phyloP scores from a whole-genome alignment of 2,329 filamentous ascomycete species.

The Sclerotinia trifoliorum region DNA sequence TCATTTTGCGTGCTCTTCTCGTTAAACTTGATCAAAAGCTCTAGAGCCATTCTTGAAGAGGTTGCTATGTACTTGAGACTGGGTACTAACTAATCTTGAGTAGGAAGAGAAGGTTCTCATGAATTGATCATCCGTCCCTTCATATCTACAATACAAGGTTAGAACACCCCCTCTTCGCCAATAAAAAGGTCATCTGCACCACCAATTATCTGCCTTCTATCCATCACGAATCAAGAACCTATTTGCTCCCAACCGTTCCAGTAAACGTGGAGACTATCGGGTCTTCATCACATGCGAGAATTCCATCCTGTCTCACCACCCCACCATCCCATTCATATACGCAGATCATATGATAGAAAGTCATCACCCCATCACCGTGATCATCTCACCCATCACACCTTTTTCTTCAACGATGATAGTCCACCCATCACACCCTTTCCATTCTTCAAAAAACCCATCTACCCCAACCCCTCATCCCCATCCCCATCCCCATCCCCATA shows the following conservation, averaged over 20 bases:
- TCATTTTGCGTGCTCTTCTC: not conserved
- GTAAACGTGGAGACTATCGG: not conserved
- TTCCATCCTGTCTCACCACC: constrained; percentile 19
- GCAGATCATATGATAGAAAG: constrained; percentile 19
- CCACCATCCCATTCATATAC: constrained; percentile 12
- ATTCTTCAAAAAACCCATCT: not conserved
- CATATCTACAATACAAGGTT: constrained; percentile 15
- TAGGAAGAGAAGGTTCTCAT: constrained; percentile 11
- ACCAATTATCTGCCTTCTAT: not conserved
- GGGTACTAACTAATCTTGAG: not conserved
- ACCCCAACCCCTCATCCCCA: not conserved
- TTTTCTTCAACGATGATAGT: not conserved
- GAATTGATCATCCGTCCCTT: constrained; percentile 20
- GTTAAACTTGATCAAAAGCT: not conserved
- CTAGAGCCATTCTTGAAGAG: not conserved
- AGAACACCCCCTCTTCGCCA: constrained; percentile 9
- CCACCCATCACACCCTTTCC: not conserved
- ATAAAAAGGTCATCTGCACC: constrained; percentile 22
- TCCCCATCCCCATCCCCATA: not conserved
- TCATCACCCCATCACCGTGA: constrained; percentile 8
- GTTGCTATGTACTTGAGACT: constrained; percentile 7
- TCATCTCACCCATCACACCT: not conserved
- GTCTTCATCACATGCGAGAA: constrained; percentile 11
- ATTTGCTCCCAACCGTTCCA: not conserved
- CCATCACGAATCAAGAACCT: not conserved